Evolutionary conservation across 306 rosid genomes (phyloP).

Genomic region (Cicer cuneatum): DNA sequence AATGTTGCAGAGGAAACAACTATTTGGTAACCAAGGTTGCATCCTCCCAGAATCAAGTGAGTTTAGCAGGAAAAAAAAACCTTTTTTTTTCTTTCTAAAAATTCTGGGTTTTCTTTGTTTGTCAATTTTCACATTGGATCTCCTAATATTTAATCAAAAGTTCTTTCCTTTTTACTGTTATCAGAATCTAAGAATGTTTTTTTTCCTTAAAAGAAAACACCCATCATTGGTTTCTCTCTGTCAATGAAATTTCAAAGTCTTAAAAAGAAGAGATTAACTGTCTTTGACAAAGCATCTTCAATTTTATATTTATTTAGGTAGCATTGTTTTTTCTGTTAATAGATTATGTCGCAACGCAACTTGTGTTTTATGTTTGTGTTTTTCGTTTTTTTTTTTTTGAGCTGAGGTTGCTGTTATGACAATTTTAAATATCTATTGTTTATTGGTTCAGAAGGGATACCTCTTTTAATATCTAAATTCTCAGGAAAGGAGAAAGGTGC

Average conservation of each 20-base stretch:
- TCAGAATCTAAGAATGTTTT: constrained; percentile 44
- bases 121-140: constrained; percentile 51
- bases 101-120: constrained; percentile 32
- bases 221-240: constrained; percentile 33
- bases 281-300: constrained; percentile 34
- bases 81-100: background rate
- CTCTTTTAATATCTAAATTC: constrained; percentile 37
- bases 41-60: constrained; percentile 59
- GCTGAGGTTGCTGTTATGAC: background rate
- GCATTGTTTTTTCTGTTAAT: constrained; percentile 28
- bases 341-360: background rate
- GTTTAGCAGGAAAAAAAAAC: constrained; percentile 36
- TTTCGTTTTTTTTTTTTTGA: too few species aligned
- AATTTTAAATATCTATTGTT: background rate
- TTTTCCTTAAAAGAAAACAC: constrained; percentile 29
- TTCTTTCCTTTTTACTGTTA: constrained; percentile 41
- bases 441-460: constrained; percentile 23
- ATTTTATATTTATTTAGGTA: background rate
- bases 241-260: constrained; percentile 20
- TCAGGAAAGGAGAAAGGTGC: constrained; percentile 68
- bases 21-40: constrained; percentile 36
- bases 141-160: constrained; percentile 35
- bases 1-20: constrained; percentile 41
- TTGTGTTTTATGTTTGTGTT: too few species aligned
- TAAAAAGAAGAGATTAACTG: constrained; percentile 12